phyloP scores from a whole-genome alignment of 2,329 filamentous ascomycete genomes.

The Blumeriella jaapii region DNA sequence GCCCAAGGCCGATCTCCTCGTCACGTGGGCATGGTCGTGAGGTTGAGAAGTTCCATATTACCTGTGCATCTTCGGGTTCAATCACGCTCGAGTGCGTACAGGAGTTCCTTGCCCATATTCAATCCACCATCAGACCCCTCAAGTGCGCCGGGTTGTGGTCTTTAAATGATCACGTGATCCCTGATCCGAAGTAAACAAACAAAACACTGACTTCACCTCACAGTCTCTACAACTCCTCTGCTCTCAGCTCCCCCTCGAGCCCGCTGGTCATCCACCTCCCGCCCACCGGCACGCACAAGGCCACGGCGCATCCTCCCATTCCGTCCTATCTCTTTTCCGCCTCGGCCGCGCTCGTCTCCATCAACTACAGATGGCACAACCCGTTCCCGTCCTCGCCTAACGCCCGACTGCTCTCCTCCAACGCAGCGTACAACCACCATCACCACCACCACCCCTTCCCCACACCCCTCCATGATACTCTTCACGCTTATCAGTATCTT shows the following conservation, averaged over 20 bases:
- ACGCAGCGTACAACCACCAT: conserved; percentile 12
- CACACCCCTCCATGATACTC: conserved; percentile 43
- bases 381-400: conserved; percentile 3
- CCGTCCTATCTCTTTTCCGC: conserved; percentile 33
- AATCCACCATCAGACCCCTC: not conserved
- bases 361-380: conserved; percentile 47
- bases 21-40: conserved; percentile 4
- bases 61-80: conserved; percentile 20
- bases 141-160: too few relatives aligned
- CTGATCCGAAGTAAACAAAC: not conserved
- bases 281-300: conserved; percentile 29
- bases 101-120: not conserved
- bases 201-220: not conserved
- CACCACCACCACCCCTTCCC: conserved; percentile 38
- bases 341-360: conserved; percentile 40
- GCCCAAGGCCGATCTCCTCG: not conserved
- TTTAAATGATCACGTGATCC: not conserved
- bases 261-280: conserved; percentile 47
- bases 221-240: conserved; percentile 22
- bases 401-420: conserved; percentile 6
- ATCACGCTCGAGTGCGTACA: conserved; percentile 25
- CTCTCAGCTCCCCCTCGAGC: conserved; percentile 23
- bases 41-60: conserved; percentile 13
- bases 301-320: conserved; percentile 30
- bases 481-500: conserved; percentile 35